These are phyloP conservation scores for Eragrostis tef DNA, from an alignment of 202 grass and related monocot species.

Conservation along the genomic window DNA sequence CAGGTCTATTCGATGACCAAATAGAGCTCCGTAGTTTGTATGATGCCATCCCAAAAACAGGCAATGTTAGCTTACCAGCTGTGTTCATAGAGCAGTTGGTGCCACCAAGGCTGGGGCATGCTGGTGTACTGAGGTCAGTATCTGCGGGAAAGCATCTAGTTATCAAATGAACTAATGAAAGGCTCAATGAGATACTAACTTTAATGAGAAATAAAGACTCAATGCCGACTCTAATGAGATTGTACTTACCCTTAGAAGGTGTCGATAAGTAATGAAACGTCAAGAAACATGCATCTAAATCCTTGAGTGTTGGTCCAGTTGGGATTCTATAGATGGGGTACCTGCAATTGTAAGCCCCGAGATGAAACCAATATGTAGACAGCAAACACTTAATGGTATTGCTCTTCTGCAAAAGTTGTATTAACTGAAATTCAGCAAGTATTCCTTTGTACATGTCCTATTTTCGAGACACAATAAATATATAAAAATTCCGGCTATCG, in stretches of 20 bases:
- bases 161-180: slow-evolving; percentile 9
- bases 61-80: slow-evolving; percentile 58
- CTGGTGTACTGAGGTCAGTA: slow-evolving; percentile 35
- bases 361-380: slow-evolving; percentile 38
- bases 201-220: background rate
- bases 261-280: slow-evolving; percentile 78
- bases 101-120: slow-evolving; percentile 38
- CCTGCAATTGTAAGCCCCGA: slow-evolving; percentile 59
- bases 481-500: background rate
- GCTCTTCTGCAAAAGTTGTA: slow-evolving; percentile 29
- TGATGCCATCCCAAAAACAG: slow-evolving; percentile 62
- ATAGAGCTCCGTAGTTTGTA: slow-evolving; percentile 67
- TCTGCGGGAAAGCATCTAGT: slow-evolving; percentile 25
- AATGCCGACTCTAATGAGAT: background rate
- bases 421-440: slow-evolving; percentile 33
- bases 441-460: slow-evolving; percentile 2
- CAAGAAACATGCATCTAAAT: slow-evolving; percentile 91
- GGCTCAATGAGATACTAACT: background rate
- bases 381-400: slow-evolving; percentile 22
- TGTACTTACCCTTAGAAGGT: slow-evolving; percentile 60
- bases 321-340: slow-evolving; percentile 95
- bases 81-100: slow-evolving; percentile 38
- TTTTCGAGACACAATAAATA: slow-evolving; percentile 23
- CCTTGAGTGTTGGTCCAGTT: slow-evolving; percentile 80
- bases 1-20: slow-evolving; percentile 59